These are phyloP conservation scores for Malassezia vespertilionis DNA, from an alignment of 1,284 basidiomycete genomes.

Conservation along the genomic window DNA sequence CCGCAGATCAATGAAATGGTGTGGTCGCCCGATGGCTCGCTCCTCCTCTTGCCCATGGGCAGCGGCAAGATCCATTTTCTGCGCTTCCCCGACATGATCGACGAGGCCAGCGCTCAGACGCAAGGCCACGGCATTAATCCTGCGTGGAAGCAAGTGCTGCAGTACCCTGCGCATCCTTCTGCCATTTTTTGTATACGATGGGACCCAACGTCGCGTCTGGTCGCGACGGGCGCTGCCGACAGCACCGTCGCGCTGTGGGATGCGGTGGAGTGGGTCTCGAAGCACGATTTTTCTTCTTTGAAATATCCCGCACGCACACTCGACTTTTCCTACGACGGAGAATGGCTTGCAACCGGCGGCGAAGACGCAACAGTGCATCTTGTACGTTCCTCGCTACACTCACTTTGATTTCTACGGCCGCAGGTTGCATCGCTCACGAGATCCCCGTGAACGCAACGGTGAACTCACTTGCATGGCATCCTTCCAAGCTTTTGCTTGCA, in stretches of 20 bases:
- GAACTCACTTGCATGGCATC: conserved; percentile 16
- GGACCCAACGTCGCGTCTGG: conserved; percentile 26
- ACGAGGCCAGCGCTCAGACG: neutral
- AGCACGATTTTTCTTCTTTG: conserved; percentile 22
- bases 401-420: conserved; percentile 10
- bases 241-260: conserved; percentile 32
- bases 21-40: conserved; percentile 29
- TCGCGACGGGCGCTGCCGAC: conserved; percentile 31
- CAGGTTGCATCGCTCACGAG: neutral
- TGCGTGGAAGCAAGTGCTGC: conserved; percentile 18
- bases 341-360: conserved; percentile 34
- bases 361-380: conserved; percentile 23
- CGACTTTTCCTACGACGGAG: conserved; percentile 38
- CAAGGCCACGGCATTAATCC: neutral
- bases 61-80: conserved; percentile 23
- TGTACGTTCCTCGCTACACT: conserved; percentile 2
- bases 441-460: conserved; percentile 10
- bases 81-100: neutral
- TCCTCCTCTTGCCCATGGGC: conserved; percentile 33
- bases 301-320: conserved; percentile 28
- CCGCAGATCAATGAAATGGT: conserved; percentile 36
- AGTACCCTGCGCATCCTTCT: conserved; percentile 24
- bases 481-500: conserved; percentile 6
- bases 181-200: conserved; percentile 34
- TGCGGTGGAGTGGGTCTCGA: conserved; percentile 18